Conservation (phyloP, 306 rosid species). For the Rosa rugosa region DNA sequence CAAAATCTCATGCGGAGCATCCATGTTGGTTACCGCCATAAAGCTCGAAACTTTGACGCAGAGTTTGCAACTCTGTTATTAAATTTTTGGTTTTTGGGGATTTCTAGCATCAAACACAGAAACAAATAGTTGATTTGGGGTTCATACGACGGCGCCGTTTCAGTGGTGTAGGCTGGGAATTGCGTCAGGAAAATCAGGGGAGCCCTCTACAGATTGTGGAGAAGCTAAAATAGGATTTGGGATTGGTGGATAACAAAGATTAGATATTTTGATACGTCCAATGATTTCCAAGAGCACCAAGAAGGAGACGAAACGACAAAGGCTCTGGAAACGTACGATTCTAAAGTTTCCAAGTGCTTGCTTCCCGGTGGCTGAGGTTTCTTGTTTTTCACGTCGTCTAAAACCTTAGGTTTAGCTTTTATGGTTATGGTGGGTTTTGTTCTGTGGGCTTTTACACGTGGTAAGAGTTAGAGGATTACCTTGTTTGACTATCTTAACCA, state of each 20-base stretch:
- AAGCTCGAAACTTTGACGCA: slow-evolving; percentile 2
- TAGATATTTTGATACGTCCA: not conserved
- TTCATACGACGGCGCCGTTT: slow-evolving; percentile 27
- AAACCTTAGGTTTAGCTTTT: not conserved
- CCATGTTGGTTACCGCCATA: slow-evolving; percentile 3
- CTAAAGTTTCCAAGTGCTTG: not conserved
- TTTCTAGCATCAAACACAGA: slow-evolving; percentile 23
- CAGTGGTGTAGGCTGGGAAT: not conserved
- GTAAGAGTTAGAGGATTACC: not conserved
- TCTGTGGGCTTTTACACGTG: not conserved
- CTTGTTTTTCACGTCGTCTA: slow-evolving; percentile 16
- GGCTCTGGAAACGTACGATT: not conserved
- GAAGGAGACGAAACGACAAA: not conserved
- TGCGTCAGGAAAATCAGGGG: not conserved
- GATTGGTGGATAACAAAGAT: slow-evolving; percentile 9
- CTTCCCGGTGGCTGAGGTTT: not conserved
- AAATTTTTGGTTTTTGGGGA: not conserved
- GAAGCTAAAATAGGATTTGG: not conserved
- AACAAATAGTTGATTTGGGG: not conserved
- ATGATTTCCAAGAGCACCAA: not conserved
- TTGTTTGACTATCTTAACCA: not conserved
- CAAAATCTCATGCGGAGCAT: slow-evolving; percentile 28
- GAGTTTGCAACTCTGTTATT: no score
- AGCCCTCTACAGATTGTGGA: not conserved
- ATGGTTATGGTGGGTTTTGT: not conserved